Percentiles rank a stretch among this genome's conserved stretches.
Evolutionary conservation across 768 basidiomycete genomes (phyloP).

Genomic region (Pleurotus salmoneostramineus): DNA sequence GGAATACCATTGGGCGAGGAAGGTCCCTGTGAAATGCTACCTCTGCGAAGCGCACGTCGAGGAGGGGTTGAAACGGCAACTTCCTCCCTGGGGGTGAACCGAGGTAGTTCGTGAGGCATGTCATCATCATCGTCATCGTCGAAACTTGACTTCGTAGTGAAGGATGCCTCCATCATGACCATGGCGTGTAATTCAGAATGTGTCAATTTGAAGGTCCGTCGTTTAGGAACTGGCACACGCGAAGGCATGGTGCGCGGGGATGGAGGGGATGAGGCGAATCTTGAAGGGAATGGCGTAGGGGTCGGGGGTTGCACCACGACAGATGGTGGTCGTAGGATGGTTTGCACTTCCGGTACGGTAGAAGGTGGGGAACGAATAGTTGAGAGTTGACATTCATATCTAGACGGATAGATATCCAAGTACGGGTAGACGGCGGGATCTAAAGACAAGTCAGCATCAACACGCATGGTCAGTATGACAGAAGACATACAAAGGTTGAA

Average conservation of each 20-base stretch:
- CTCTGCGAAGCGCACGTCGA: background rate
- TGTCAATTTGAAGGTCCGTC: slow-evolving; percentile 22
- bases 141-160: background rate
- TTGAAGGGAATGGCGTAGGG: background rate
- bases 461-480: background rate
- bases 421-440: slow-evolving; percentile 18
- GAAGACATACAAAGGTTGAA: slow-evolving; percentile 13
- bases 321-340: background rate
- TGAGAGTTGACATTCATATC: background rate
- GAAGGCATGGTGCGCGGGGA: slow-evolving; percentile 1
- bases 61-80: background rate
- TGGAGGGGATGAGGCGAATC: background rate
- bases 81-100: background rate
- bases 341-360: background rate
- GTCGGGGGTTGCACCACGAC: slow-evolving; percentile 5
- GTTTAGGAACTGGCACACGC: background rate
- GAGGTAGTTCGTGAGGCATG: background rate
- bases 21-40: background rate
- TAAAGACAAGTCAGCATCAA: slow-evolving; percentile 1
- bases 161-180: slow-evolving; percentile 28
- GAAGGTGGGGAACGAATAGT: slow-evolving; percentile 1
- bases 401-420: slow-evolving; percentile 35
- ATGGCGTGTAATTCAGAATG: slow-evolving; percentile 30
- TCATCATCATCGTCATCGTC: background rate
- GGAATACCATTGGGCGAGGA: background rate